Percentiles rank a stretch among this genome's conserved stretches.
These are phyloP conservation scores for Paracoccidioides brasiliensis DNA, from an alignment of 2,329 filamentous ascomycete genomes.

Conservation along the genomic window DNA sequence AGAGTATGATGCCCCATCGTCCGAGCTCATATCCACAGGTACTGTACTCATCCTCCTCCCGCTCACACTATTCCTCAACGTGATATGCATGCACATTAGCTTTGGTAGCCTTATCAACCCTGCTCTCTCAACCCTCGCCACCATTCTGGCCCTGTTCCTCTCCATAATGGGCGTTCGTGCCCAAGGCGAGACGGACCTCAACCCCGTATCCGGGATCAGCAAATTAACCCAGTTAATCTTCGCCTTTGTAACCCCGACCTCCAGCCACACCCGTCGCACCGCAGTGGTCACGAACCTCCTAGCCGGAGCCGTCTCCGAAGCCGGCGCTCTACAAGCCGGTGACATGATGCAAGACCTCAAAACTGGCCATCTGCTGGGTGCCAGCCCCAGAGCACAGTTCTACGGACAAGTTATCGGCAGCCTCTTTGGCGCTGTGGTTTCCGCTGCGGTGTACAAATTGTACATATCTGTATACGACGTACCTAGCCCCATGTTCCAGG, in stretches of 20 bases:
- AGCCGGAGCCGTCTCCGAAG: conserved; percentile 75
- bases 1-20: conserved; percentile 66
- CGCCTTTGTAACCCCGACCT: conserved; percentile 71
- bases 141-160: conserved; percentile 64
- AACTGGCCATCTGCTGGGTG: conserved; percentile 83
- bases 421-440: conserved; percentile 71
- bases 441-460: conserved; percentile 73
- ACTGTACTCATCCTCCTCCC: conserved; percentile 64
- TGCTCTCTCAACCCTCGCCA: conserved; percentile 61
- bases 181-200: conserved; percentile 74
- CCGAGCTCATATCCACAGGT: conserved; percentile 63
- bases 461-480: conserved; percentile 86
- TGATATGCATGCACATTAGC: conserved; percentile 65
- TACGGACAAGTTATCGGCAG: conserved; percentile 91
- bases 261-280: conserved; percentile 60
- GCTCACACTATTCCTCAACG: conserved; percentile 64
- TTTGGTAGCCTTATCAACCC: conserved; percentile 75
- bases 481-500: conserved; percentile 79
- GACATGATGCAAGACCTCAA: conserved; percentile 97
- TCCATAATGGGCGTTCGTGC: conserved; percentile 53
- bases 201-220: conserved; percentile 90
- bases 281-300: conserved; percentile 92
- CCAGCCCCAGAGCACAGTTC: conserved; percentile 87
- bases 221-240: conserved; percentile 96
- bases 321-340: conserved; percentile 81